Evolutionary conservation across 768 basidiomycete genomes (phyloP).

Genomic region (Boletus pseudopeckii): DNA sequence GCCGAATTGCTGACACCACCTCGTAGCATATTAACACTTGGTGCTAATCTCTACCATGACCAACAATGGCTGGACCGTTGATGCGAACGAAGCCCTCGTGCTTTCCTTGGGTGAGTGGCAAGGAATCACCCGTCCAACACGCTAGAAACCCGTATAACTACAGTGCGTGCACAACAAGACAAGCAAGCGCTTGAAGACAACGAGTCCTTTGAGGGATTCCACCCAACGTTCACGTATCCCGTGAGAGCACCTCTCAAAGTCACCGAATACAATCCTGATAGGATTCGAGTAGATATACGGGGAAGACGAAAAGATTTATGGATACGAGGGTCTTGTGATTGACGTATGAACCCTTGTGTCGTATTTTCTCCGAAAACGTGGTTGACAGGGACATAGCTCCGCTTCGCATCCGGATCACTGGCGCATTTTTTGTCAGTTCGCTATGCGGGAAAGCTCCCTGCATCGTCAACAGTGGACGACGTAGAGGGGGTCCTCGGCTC

Average conservation of each 20-base stretch:
- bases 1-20: neutral
- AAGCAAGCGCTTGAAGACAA: constrained; percentile 51
- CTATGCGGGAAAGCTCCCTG: constrained; percentile 63
- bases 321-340: constrained; percentile 80
- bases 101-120: constrained; percentile 63
- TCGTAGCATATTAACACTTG: neutral
- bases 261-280: constrained; percentile 5
- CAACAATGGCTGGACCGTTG: constrained; percentile 62
- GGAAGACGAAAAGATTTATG: constrained; percentile 95
- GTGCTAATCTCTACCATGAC: constrained; percentile 18
- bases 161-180: constrained; percentile 73
- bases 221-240: constrained; percentile 92
- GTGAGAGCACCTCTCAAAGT: constrained; percentile 41
- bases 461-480: constrained; percentile 77
- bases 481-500: constrained; percentile 72
- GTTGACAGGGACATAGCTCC: constrained; percentile 47
- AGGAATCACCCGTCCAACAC: neutral
- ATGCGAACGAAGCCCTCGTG: constrained; percentile 73
- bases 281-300: constrained; percentile 71
- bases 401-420: constrained; percentile 86
- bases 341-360: constrained; percentile 53
- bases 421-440: constrained; percentile 67
- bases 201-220: constrained; percentile 65
- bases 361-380: neutral
- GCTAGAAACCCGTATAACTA: neutral